Conservation (phyloP, 2,329 filamentous ascomycete genomes). For the Cytospora mali region DNA sequence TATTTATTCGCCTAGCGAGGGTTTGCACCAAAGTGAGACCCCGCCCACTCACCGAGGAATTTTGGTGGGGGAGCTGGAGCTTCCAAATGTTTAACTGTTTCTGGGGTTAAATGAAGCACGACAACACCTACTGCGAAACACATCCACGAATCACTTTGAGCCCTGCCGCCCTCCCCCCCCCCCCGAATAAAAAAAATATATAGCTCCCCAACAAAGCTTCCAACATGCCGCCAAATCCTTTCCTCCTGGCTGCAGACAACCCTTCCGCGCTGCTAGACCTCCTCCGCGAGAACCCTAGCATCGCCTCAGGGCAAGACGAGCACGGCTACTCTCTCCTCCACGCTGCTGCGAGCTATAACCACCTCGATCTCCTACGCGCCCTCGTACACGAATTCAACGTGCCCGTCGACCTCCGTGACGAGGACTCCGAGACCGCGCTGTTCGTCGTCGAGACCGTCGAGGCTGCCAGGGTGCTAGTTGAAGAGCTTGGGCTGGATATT, state of each 20-base stretch:
- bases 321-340: slow-evolving; percentile 95
- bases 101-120: neutral
- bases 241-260: slow-evolving; percentile 81
- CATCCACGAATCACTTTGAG: too few relatives aligned
- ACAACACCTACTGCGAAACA: too few relatives aligned
- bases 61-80: slow-evolving; percentile 7
- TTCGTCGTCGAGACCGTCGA: slow-evolving; percentile 86
- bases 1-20: slow-evolving; percentile 18
- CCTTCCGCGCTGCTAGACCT: slow-evolving; percentile 72
- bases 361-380: slow-evolving; percentile 75
- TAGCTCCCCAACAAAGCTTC: neutral
- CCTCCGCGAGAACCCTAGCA: slow-evolving; percentile 71
- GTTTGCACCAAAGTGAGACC: slow-evolving; percentile 21
- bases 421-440: slow-evolving; percentile 91
- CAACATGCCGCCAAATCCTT: slow-evolving; percentile 62
- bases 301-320: slow-evolving; percentile 80
- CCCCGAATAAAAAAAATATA: neutral
- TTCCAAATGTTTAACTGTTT: slow-evolving; percentile 7
- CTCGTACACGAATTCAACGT: slow-evolving; percentile 78
- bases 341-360: slow-evolving; percentile 90
- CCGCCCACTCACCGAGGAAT: slow-evolving; percentile 29
- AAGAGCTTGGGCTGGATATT: slow-evolving; percentile 76
- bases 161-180: too few relatives aligned
- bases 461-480: slow-evolving; percentile 77
- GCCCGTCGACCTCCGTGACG: slow-evolving; percentile 79